phyloP scores from a whole-genome alignment of 495 filamentous ascomycete genomes.

The Neurospora cerealis region DNA sequence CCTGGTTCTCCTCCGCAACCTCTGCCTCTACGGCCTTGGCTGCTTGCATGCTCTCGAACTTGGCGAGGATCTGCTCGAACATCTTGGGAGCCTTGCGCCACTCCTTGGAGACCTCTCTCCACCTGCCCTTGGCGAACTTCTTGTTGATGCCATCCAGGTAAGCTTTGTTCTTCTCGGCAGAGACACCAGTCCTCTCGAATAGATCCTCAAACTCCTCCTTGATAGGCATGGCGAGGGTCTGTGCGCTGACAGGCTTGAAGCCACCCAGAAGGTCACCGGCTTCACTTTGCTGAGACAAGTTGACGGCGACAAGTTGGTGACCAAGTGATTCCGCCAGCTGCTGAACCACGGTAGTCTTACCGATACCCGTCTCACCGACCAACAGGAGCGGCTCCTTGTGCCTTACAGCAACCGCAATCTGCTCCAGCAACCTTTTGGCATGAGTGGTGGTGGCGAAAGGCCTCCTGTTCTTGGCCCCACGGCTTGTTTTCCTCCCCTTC shows the following conservation, averaged over 20 bases:
- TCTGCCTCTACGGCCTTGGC: slow-evolving; percentile 18
- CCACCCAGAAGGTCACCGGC: slow-evolving; percentile 86
- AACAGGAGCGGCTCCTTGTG: slow-evolving; percentile 82
- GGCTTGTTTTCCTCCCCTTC: slow-evolving; percentile 32
- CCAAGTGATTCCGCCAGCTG: slow-evolving; percentile 76
- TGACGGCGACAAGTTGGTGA: slow-evolving; percentile 77
- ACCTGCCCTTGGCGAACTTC: slow-evolving; percentile 69
- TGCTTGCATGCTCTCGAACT: slow-evolving; percentile 27
- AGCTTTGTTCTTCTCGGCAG: slow-evolving; percentile 71
- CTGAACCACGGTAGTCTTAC: slow-evolving; percentile 93
- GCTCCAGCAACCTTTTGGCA: slow-evolving; percentile 64
- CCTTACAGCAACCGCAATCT: slow-evolving; percentile 70
- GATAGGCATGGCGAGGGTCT: slow-evolving; percentile 78
- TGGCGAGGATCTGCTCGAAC: slow-evolving; percentile 62
- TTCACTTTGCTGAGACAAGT: slow-evolving; percentile 96
- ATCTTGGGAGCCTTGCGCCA: slow-evolving; percentile 85
- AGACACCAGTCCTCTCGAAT: slow-evolving; percentile 72
- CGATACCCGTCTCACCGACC: slow-evolving; percentile 95
- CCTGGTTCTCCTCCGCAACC: slow-evolving; percentile 41
- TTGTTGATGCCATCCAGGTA: slow-evolving; percentile 74
- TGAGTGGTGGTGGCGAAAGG: slow-evolving; percentile 69
- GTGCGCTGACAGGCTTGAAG: slow-evolving; percentile 88
- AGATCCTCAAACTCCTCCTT: slow-evolving; percentile 90
- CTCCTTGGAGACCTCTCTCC: slow-evolving; percentile 68
- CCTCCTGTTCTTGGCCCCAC: slow-evolving; percentile 36